Conservation (phyloP, 352 stramenopile genomes). For the Salisapilia sapeloensis region DNA sequence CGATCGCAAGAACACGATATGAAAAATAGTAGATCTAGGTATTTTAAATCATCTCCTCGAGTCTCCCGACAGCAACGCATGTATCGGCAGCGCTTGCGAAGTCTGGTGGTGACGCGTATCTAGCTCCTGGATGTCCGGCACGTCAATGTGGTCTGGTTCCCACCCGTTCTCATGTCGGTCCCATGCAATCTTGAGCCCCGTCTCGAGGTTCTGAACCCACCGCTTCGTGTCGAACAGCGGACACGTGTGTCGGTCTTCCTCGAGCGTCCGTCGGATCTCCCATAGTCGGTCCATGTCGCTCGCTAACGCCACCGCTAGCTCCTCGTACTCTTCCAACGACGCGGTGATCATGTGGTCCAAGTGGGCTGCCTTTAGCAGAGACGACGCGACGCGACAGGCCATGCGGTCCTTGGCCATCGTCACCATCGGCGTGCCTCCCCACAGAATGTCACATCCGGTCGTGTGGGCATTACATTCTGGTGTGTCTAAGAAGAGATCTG, state of each 20-base stretch:
- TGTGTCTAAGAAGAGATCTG: slow-evolving; percentile 89
- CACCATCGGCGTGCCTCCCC: slow-evolving; percentile 83
- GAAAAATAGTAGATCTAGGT: no score
- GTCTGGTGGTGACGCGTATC: no score
- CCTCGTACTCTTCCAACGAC: slow-evolving; percentile 79
- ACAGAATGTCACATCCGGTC: slow-evolving; percentile 86
- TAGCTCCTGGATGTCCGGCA: slow-evolving; percentile 56
- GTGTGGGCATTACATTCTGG: slow-evolving; percentile 84
- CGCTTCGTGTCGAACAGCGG: slow-evolving; percentile 72
- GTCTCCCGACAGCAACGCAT: no score
- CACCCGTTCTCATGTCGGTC: slow-evolving; percentile 50
- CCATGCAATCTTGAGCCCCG: slow-evolving; percentile 44
- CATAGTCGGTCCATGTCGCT: slow-evolving; percentile 76
- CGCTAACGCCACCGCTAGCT: slow-evolving; percentile 78
- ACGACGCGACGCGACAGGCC: slow-evolving; percentile 77
- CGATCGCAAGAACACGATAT: no score
- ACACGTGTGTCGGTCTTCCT: slow-evolving; percentile 39
- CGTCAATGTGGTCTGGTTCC: slow-evolving; percentile 57
- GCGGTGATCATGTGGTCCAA: slow-evolving; percentile 65
- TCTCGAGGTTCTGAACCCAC: slow-evolving; percentile 79
- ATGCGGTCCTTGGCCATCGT: slow-evolving; percentile 84
- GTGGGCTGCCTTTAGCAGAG: slow-evolving; percentile 64
- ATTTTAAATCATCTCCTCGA: no score
- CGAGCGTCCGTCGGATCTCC: slow-evolving; percentile 46
- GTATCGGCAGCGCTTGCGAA: no score